Evolutionary conservation across 2,329 filamentous ascomycete genomes (phyloP), one percentile per base, ranked within the genome.

Genomic region (Herpotrichia juniperi): DNA sequence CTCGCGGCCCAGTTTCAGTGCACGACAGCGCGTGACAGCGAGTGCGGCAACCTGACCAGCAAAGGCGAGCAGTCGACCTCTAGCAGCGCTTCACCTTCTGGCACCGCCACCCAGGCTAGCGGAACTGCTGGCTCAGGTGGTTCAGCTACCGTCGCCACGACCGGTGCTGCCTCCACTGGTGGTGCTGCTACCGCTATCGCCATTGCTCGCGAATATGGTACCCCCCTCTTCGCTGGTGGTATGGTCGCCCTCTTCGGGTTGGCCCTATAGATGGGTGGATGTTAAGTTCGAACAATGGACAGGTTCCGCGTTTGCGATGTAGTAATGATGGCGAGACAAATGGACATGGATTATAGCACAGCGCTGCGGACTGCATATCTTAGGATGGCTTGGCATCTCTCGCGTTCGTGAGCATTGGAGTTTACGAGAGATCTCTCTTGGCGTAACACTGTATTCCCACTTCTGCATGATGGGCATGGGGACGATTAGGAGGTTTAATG

Each of bases 181-280:
- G 71, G 74, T 56, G 81, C 78, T 54, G 83, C 81, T 42, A 71
- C 69, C 24, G 74, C 76, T 51, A 53, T 81, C 57, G 71, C 68
- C 59, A 62, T 78, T 59, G 75, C 72, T 44, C 76, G 78, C 63
- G 76, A 80, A 57, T 81, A 81, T 66, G 80, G 82, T 45, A 81
- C 81, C 48, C 77, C 78, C 48, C 64, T 78, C 34, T 68, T 86
- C 49, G 80, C 78, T 43, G 79, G 79, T 53, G 80, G 80, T 63
- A 71, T 86, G 56, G 73, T 84, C 51, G 78, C 81, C 45, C 72
- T 83, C 48, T 83, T 87, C 64, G 83, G 83, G 57, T 68, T 86
- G 56, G 75, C 83, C 56, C 71, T 87, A 69, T 88, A 83, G 68
- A 57, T 42, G 53, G 50, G 25, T 19, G 21, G 30, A 31, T 26